These are phyloP conservation scores for Saururus chinensis DNA, from an alignment of 164 flowering plant species.

Conservation along the genomic window DNA sequence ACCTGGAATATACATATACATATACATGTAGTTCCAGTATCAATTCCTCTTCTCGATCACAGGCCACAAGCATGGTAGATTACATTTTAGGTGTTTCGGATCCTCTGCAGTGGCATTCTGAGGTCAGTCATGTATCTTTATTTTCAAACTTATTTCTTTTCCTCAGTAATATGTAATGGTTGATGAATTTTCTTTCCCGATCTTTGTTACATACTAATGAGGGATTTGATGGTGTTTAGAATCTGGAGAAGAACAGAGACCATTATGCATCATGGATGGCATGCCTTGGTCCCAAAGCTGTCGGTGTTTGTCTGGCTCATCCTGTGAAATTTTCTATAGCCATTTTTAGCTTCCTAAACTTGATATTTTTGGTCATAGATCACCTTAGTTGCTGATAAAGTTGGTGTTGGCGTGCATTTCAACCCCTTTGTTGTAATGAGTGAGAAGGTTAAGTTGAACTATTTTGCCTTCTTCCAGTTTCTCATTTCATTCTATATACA, in stretches of 20 bases:
- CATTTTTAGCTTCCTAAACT: not conserved
- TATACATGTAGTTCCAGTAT: not conserved
- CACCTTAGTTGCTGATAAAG: constrained; percentile 55
- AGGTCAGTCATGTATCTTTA: constrained; percentile 25
- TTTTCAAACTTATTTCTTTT: not conserved
- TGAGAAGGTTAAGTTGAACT: constrained; percentile 38
- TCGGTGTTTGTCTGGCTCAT: not conserved
- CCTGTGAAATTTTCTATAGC: not conserved
- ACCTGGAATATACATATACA: not conserved
- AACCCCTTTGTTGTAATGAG: constrained; percentile 71
- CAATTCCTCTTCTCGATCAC: not conserved
- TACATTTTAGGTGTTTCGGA: constrained; percentile 82
- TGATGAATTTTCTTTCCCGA: not conserved
- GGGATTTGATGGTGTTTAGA: constrained; percentile 21
- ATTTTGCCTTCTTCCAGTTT: not conserved
- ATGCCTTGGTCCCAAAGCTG: constrained; percentile 45
- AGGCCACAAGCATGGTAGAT: constrained; percentile 58
- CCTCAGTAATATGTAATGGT: not conserved
- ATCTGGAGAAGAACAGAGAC: constrained; percentile 56
- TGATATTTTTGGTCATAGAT: constrained; percentile 29
- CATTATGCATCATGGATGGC: constrained; percentile 81
- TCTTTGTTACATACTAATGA: not conserved
- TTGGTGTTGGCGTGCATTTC: constrained; percentile 95
- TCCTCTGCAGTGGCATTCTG: constrained; percentile 85
- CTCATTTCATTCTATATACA: not conserved